Percentiles rank a stretch among this genome's conserved stretches.
Conservation (phyloP, 331 rosid genomes). For the Telfairia occidentalis region DNA sequence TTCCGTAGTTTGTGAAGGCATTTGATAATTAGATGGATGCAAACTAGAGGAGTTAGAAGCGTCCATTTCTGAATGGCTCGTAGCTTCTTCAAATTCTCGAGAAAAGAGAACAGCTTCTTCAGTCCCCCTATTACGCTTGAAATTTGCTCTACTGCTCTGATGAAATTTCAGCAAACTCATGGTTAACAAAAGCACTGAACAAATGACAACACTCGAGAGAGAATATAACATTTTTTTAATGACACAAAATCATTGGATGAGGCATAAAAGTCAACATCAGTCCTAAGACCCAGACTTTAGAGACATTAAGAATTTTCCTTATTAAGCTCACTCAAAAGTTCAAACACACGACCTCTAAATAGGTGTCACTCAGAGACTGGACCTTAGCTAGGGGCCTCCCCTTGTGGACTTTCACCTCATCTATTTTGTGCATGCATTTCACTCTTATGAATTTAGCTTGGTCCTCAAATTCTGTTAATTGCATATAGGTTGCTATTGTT, state of each 20-base stretch:
- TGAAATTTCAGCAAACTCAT: slow-evolving; percentile 19
- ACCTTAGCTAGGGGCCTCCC: too few species aligned
- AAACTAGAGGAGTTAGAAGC: slow-evolving; percentile 37
- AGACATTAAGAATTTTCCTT: too few species aligned
- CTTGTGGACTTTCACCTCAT: too few species aligned
- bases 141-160: slow-evolving; percentile 53
- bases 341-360: too few species aligned
- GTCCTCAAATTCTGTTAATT: background rate
- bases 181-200: slow-evolving; percentile 4
- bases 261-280: background rate
- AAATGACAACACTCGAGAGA: background rate
- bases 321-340: too few species aligned
- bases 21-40: slow-evolving; percentile 31
- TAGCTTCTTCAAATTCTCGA: slow-evolving; percentile 24
- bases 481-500: background rate
- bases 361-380: too few species aligned
- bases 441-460: background rate
- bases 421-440: background rate
- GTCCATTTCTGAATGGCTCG: slow-evolving; percentile 33
- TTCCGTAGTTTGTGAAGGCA: slow-evolving; percentile 45
- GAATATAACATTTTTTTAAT: background rate
- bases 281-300: too few species aligned
- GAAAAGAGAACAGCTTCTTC: slow-evolving; percentile 17
- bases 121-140: slow-evolving; percentile 12
- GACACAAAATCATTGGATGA: background rate